phyloP scores from a whole-genome alignment of 768 basidiomycete species.

The Phanerochaete carnosa region DNA sequence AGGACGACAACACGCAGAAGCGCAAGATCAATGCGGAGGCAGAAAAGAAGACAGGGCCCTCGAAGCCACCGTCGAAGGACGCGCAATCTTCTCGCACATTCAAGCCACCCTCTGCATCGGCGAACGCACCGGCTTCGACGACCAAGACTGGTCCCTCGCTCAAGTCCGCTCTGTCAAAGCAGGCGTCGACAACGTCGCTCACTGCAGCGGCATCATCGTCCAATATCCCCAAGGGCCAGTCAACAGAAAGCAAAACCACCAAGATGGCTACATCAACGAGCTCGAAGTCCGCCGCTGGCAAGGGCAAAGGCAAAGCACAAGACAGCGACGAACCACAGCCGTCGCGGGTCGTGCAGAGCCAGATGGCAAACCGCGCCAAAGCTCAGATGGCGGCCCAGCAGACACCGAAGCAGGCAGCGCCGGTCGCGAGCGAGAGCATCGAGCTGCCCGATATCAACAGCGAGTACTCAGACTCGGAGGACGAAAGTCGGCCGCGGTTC shows the following conservation, averaged over 20 bases:
- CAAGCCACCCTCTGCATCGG: conserved; percentile 23
- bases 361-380: conserved; percentile 71
- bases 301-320: conserved; percentile 50
- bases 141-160: conserved; percentile 18
- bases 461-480: conserved; percentile 96
- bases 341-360: conserved; percentile 57
- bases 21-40: conserved; percentile 54
- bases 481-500: conserved; percentile 67
- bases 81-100: conserved; percentile 31
- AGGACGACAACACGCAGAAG: conserved; percentile 72
- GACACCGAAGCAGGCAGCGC: conserved; percentile 37
- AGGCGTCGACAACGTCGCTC: conserved; percentile 18
- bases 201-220: conserved; percentile 11
- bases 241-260: conserved; percentile 16
- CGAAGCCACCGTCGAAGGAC: conserved; percentile 60
- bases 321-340: conserved; percentile 58
- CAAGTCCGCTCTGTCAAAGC: conserved; percentile 41
- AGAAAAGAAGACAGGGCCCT: conserved; percentile 48
- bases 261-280: conserved; percentile 22
- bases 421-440: conserved; percentile 63
- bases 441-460: conserved; percentile 94
- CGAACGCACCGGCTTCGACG: conserved; percentile 11
- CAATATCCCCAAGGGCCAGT: conserved; percentile 6
- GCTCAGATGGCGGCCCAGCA: conserved; percentile 61
- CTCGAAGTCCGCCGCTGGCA: conserved; percentile 33